Evolutionary conservation across 441 rosid genomes (phyloP), one percentile per base, ranked within the genome.

Genomic region (Eruca vesicaria): DNA sequence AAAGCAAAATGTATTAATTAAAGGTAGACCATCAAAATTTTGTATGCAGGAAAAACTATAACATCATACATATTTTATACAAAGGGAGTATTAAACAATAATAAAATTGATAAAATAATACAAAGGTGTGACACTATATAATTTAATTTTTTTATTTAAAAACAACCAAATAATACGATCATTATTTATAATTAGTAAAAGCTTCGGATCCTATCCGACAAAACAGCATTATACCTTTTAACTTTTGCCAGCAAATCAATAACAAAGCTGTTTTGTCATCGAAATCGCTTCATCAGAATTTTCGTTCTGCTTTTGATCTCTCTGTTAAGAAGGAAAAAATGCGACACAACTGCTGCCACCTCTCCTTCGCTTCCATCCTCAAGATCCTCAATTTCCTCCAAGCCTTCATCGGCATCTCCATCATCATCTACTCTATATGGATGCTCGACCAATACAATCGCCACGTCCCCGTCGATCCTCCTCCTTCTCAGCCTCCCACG

Each of bases 371-470:
- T 32, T 91, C 90, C 71, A 12, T 88, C 66, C 88, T 91, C 33
- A 91, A 91, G 69, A 58, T 89, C 81, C 82, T 89, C 56, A 91
- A 89, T 75, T 89, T 84, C 63, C 86, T 91, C 32, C 97, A 89
- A 76, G 90, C 88, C 18, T 91, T 91, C 68, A 16, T 89, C 16
- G 94, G 93, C 32, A 20, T 91, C 6, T 88, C 90, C 0, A 86
- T 91, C 50, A 74, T 91, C 6, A 21, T 91, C 55, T 91, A 87
- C 84, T 89, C 97, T 1, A 16, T 85, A 11, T 91, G 97, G 97
- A 86, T 91, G 94, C 86, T 91, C 66, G 83, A 87, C 79, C 97
- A 85, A 77, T 89, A 91, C 88, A 82, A 84, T 41, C 84, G 41
- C 62, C 86, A 69, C 29, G 52, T 64, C 0, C 81, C 82, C 75